Conservation (phyloP, 202 grass and related monocot species). For the Zoysia matrella region DNA sequence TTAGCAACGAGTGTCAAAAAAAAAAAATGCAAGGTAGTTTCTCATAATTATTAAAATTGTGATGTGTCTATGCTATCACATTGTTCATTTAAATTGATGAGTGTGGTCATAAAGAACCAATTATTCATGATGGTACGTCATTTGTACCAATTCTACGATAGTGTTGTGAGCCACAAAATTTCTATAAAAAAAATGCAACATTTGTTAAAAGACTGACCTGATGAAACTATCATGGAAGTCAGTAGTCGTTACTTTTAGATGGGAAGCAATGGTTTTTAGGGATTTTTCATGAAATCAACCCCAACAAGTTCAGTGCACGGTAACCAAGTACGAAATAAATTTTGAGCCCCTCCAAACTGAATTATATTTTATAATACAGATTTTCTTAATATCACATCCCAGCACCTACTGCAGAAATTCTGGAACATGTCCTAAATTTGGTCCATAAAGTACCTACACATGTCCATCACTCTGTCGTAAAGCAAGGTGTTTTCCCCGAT, state of each 20-base stretch:
- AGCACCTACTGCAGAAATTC: conserved; percentile 52
- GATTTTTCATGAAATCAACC: conserved; percentile 20
- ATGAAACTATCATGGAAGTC: conserved; percentile 15
- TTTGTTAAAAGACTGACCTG: not conserved
- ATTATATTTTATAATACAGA: conserved; percentile 27
- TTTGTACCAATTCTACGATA: too few relatives aligned
- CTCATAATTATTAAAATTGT: too few relatives aligned
- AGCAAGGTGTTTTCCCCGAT: conserved; percentile 60
- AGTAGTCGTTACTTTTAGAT: conserved; percentile 23
- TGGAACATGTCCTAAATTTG: conserved; percentile 61
- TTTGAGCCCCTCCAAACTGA: conserved; percentile 30
- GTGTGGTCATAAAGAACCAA: too few relatives aligned
- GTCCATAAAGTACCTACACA: conserved; percentile 58
- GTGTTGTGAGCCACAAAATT: too few relatives aligned
- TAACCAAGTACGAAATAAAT: conserved; percentile 19
- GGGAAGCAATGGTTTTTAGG: conserved; percentile 30
- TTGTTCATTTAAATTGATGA: too few relatives aligned
- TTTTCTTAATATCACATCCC: conserved; percentile 39
- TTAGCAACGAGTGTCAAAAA: too few relatives aligned
- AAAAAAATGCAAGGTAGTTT: too few relatives aligned
- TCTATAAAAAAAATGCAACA: too few relatives aligned
- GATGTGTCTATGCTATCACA: too few relatives aligned
- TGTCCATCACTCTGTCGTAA: conserved; percentile 51
- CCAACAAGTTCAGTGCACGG: conserved; percentile 8
- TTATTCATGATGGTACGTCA: too few relatives aligned